Evolutionary conservation across 225 moss, liverwort and hornwort species (phyloP), one percentile per base, ranked within the genome.

Genomic region (Asterella californica): DNA sequence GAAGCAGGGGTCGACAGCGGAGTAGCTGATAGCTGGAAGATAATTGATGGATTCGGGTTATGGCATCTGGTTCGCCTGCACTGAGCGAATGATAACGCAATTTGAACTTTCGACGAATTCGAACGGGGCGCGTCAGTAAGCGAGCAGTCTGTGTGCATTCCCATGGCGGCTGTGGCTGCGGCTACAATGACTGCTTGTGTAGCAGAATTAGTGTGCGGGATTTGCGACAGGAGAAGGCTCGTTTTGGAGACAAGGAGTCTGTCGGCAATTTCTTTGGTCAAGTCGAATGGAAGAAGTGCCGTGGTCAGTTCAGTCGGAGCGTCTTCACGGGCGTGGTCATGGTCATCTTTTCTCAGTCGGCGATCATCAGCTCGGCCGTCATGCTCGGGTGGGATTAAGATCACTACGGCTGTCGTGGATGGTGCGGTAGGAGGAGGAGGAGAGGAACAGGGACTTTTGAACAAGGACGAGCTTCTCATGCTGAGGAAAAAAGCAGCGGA

Each of bases 401-500:
- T 36, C 11, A 65, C 14, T 2, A 11, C 47, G 11, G 71, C 47
- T 25, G 46, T 2, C 1, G 25, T 57, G 75, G n/a, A 37, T 0
- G 75, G 21, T 0, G 33, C 49, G 15, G 33, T 15, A n/a, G n/a
- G n/a, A n/a, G 71, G 24, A 49, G 71, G 25, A 72, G 30, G 64
- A 65, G 72, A 72, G 29, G n/a, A 14, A 48, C 8, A 72, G 72
- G 72, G 48, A 12, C 11, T 33, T 19, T 15, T 57, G 19, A 34
- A 64, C 2, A 60, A 65, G 47, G 60, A 78, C 4, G 78, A 65
- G 38, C 57, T 33, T 33, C 10, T 60, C 25, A 33, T 57, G 75
- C 47, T 78, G 78, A 63, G 63, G 47, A 63, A 78, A 29, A 78
- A 65, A 48, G 78, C 64, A 18, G 64, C 78, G 29, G 78, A 78